These are phyloP conservation scores for Spizellomyces sp. DNA, from an alignment of 192 early-diverging fungal genomes.

Conservation along the genomic window DNA sequence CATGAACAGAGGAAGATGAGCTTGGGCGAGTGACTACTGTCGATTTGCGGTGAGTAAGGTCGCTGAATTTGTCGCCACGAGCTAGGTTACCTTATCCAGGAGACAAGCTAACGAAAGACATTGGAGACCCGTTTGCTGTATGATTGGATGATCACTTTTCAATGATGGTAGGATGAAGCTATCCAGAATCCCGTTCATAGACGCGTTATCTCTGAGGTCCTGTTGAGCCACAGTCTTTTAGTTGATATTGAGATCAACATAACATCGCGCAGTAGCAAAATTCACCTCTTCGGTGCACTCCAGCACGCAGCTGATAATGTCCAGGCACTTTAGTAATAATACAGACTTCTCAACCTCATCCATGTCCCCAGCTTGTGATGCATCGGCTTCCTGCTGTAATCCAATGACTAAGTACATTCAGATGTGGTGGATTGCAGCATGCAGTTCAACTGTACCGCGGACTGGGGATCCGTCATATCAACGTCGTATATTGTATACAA, in stretches of 20 bases:
- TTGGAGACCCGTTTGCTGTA: conserved; percentile 79
- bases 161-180: conserved; percentile 26
- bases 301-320: conserved; percentile 26
- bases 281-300: conserved; percentile 28
- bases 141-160: conserved; percentile 8
- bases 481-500: conserved; percentile 28
- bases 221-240: too few relatives aligned
- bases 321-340: conserved; percentile 26
- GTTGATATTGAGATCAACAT: background rate
- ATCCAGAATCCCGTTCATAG: conserved; percentile 24
- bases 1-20: conserved; percentile 74
- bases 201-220: conserved; percentile 19
- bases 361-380: background rate
- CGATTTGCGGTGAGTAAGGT: background rate
- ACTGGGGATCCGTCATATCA: conserved; percentile 8
- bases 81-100: conserved; percentile 59
- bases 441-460: background rate
- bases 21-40: conserved; percentile 54
- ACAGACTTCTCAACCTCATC: conserved; percentile 16
- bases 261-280: background rate
- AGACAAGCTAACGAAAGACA: conserved; percentile 80
- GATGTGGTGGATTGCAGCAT: background rate
- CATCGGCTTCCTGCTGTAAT: background rate
- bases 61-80: conserved; percentile 17
- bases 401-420: too few relatives aligned